Percentiles rank a stretch among this genome's conserved stretches.
phyloP scores from a whole-genome alignment of 768 basidiomycete genomes.

The Leccinum rimulosum region DNA sequence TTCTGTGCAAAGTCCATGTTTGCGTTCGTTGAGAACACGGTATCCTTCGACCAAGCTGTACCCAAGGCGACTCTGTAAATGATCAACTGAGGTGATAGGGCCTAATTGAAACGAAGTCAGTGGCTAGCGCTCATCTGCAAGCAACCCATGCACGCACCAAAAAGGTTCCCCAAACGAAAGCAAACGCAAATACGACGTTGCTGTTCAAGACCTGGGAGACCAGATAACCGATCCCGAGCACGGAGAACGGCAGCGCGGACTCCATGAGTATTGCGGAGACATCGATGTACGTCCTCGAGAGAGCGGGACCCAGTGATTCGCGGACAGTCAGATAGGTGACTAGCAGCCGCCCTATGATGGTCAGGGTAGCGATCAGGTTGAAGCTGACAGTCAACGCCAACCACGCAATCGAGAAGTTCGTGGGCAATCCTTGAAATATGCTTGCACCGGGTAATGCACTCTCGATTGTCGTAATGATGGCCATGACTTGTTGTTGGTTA shows the following conservation, averaged over 20 bases:
- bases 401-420: neutral
- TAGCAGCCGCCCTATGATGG: neutral
- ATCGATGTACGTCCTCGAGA: neutral
- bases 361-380: neutral
- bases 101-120: neutral
- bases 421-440: neutral
- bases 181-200: neutral
- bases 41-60: neutral
- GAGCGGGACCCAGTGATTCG: neutral
- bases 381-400: neutral
- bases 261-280: neutral
- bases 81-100: neutral
- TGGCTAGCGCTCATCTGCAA: neutral
- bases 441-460: neutral
- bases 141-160: neutral
- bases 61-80: neutral
- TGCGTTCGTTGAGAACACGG: neutral
- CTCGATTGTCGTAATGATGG: neutral
- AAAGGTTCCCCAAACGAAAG: neutral
- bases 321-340: neutral
- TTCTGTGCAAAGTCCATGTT: neutral
- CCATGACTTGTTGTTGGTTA: neutral
- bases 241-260: neutral
- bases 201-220: neutral
- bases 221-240: neutral